Conservation (phyloP, 371 early-diverging fungal genomes). For the Circinella umbellata region DNA sequence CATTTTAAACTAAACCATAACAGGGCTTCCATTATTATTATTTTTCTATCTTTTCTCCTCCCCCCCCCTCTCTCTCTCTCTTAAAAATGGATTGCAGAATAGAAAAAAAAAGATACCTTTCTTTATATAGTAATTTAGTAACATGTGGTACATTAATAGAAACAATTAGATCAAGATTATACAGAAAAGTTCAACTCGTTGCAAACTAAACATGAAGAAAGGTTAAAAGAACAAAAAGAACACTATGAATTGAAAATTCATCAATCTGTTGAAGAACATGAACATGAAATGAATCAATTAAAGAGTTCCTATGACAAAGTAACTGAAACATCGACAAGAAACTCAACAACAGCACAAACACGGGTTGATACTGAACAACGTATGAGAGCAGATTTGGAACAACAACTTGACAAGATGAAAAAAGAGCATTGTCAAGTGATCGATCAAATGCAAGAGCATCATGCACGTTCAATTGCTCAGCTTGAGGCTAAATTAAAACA, state of each 20-base stretch:
- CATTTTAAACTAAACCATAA: neutral
- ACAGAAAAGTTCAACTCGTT: conserved; percentile 6
- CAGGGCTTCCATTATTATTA: no score
- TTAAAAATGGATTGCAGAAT: no score
- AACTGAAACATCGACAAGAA: neutral
- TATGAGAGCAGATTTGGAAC: conserved; percentile 1
- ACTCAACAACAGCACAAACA: neutral
- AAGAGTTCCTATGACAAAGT: conserved; percentile 5
- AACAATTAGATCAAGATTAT: conserved; percentile 10
- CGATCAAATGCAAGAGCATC: conserved; percentile 39
- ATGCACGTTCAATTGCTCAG: conserved; percentile 26
- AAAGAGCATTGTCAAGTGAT: conserved; percentile 35
- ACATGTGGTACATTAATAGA: conserved; percentile 8
- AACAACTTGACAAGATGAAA: conserved; percentile 31
- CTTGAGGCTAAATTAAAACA: conserved; percentile 29
- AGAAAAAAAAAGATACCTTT: no score
- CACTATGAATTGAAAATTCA: conserved; percentile 19
- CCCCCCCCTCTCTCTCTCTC: no score
- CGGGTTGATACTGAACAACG: conserved; percentile 20
- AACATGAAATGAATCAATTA: neutral
- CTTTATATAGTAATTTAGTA: neutral
- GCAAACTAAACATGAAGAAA: conserved; percentile 14
- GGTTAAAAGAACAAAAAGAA: conserved; percentile 20
- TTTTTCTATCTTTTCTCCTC: no score
- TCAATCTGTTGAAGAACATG: conserved; percentile 18